These are phyloP conservation scores for Aureobasidium sp. DNA, from an alignment of 2,329 filamentous ascomycete genomes.

Conservation along the genomic window DNA sequence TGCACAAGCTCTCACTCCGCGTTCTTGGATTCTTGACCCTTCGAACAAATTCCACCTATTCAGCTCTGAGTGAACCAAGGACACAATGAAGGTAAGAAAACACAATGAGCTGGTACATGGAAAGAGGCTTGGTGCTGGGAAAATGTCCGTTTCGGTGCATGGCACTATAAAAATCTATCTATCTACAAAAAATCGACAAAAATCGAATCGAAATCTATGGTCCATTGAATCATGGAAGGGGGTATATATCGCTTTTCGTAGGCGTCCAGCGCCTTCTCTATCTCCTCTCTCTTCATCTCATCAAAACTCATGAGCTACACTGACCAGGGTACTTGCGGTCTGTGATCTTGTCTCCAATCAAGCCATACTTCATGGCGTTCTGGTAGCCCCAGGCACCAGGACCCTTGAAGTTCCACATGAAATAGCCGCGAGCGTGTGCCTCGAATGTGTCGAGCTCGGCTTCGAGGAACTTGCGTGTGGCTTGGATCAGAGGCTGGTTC, in stretches of 20 bases:
- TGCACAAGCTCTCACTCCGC: background rate
- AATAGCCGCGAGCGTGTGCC: constrained; percentile 30
- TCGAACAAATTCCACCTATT: background rate
- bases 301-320: constrained; percentile 14
- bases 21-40: background rate
- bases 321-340: constrained; percentile 21
- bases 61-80: background rate
- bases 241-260: constrained; percentile 8
- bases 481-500: constrained; percentile 28
- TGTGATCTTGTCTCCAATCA: constrained; percentile 31
- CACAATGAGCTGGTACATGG: background rate
- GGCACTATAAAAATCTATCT: background rate
- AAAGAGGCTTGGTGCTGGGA: background rate
- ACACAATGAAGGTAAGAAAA: background rate
- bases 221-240: constrained; percentile 5
- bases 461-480: constrained; percentile 33
- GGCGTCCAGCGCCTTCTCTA: constrained; percentile 10
- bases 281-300: background rate
- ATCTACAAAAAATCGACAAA: background rate
- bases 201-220: constrained; percentile 10
- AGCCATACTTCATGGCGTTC: constrained; percentile 30
- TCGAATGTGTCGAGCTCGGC: constrained; percentile 38
- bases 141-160: constrained; percentile 1
- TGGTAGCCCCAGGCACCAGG: constrained; percentile 35
- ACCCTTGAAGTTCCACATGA: constrained; percentile 36